Base-by-base conservation (phyloP, 2,329 filamentous ascomycete genomes). In the Zarea fungicola region DNA sequence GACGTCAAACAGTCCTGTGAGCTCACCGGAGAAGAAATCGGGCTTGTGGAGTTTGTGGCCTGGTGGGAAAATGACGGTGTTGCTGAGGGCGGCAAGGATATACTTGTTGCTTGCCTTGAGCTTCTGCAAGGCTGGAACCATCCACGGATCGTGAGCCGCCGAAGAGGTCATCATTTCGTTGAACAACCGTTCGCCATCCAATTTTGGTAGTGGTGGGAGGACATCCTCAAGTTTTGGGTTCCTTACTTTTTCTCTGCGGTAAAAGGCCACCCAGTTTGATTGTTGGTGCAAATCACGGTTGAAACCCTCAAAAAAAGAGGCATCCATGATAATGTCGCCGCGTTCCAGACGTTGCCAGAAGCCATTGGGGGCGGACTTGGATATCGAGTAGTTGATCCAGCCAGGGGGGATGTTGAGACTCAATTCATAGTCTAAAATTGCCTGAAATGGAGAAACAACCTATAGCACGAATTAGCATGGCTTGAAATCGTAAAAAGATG, bases 321-420 rank as follows among this genome's bases (percentile, higher is more conserved):
- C 73, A 62, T 95, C 83, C 65, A 96, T 74, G 22, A 78, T 73
- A 52, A 95, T 85, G 53, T 89, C 83, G 52, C 92, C 92, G 50
- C 86, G 84, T 66, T 99, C 93, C 39, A 97, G 77, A 36, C 78
- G 80, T 62, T 96, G 90, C 92, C 92, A 97, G 62, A 81, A 85
- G 34, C 93, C 93, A 56, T 83, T 70, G 2, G 89, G 90, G 0
- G 84, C 81, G 3, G 85, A 83, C 58, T 80, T 79, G 45, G 89
- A 89, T 62, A 97, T 93, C 58, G 87, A 87, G 69, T 86, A 85
- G 72, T 97, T 97, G 59, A 97, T 78, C 84, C 90, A 97, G 61
- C 91, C 92, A 4, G 83, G 76, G 1, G 91, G 92, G 42, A 97
- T 92, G 34, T 77, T 76, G 49, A 87, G 75, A 52, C 78, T 72